phyloP scores from a whole-genome alignment of 1,139 yeast genomes.

The Yamadazyma triangularis region DNA sequence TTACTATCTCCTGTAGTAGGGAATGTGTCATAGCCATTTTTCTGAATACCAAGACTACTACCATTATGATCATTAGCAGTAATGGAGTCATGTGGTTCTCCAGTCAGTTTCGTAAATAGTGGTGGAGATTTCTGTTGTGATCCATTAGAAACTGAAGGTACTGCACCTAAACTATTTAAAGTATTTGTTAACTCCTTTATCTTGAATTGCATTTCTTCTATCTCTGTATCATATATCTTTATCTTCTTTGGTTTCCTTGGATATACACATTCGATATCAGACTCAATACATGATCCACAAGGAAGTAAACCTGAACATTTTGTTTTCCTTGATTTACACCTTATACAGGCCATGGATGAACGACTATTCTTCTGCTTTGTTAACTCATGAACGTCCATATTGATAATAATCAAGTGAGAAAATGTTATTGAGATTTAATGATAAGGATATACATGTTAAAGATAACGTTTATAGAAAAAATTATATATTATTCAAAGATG shows the following conservation, averaged over 20 bases:
- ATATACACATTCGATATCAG: slow-evolving; percentile 18
- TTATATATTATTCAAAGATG: too few species aligned
- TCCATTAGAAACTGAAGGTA: too few species aligned
- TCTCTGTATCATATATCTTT: slow-evolving; percentile 18
- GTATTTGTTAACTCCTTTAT: slow-evolving; percentile 4
- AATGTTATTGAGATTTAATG: background rate
- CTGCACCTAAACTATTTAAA: too few species aligned
- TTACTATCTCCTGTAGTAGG: background rate
- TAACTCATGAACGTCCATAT: background rate
- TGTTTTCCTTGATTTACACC: slow-evolving; percentile 24
- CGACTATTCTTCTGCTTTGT: slow-evolving; percentile 1
- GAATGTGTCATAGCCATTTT: background rate
- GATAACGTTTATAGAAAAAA: too few species aligned
- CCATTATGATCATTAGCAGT: background rate
- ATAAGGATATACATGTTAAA: too few species aligned
- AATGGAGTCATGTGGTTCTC: background rate
- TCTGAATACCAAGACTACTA: background rate
- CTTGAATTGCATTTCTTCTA: slow-evolving; percentile 16
- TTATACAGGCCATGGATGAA: slow-evolving; percentile 17
- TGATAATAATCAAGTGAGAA: background rate
- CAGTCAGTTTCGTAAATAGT: background rate
- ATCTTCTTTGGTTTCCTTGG: slow-evolving; percentile 20
- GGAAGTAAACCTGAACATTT: slow-evolving; percentile 24
- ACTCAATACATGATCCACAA: slow-evolving; percentile 16
- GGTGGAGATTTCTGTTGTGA: too few species aligned